Evolutionary conservation across 345 rosid species (phyloP).

Genomic region (Pistacia integerrima): DNA sequence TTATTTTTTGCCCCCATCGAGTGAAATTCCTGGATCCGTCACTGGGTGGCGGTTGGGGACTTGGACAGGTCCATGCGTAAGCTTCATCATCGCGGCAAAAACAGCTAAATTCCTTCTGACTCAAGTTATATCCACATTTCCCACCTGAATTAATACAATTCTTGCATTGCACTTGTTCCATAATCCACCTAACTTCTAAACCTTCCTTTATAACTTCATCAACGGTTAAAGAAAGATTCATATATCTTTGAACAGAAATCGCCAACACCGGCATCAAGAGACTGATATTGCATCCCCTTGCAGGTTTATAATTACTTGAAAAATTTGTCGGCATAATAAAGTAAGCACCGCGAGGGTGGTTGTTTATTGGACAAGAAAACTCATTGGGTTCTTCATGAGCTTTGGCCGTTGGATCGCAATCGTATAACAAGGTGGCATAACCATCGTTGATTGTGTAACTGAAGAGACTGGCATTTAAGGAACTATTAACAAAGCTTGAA

Average conservation of each 20-base stretch:
- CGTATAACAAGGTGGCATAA: conserved; percentile 7
- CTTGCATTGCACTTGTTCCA: conserved; percentile 1
- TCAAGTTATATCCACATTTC: conserved; percentile 28
- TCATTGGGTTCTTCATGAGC: background rate
- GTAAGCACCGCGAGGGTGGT: background rate
- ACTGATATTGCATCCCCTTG: background rate
- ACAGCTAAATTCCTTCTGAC: conserved; percentile 9
- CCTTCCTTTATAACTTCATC: conserved; percentile 15
- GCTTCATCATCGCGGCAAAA: conserved; percentile 13
- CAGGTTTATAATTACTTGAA: no score
- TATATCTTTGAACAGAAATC: background rate
- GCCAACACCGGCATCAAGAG: conserved; percentile 1
- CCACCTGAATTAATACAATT: conserved; percentile 14
- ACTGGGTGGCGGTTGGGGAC: no score
- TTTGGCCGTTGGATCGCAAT: background rate
- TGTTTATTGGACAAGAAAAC: conserved; percentile 3
- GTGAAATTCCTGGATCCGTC: no score
- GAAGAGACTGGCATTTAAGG: conserved; percentile 2
- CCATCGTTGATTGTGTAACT: background rate
- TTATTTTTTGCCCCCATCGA: no score
- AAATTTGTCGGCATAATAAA: background rate
- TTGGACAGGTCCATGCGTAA: background rate
- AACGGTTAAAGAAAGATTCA: background rate
- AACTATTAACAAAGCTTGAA: background rate
- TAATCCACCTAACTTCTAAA: conserved; percentile 25